phyloP scores from a whole-genome alignment of 768 basidiomycete genomes.

The Crucibulum laeve region DNA sequence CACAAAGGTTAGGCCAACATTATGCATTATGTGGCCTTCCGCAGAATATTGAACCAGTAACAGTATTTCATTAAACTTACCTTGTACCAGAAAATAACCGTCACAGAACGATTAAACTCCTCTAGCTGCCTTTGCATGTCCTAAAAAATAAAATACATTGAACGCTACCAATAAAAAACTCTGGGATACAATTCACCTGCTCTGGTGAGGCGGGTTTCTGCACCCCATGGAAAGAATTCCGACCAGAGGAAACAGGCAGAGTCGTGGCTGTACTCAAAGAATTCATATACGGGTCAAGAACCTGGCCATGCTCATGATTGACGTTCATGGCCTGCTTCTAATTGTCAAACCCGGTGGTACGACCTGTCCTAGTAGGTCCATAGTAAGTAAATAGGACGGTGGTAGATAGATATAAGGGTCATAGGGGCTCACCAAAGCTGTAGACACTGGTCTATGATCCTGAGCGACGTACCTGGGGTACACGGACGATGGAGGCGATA shows the following conservation, averaged over 20 bases:
- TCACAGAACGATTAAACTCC: slow-evolving; percentile 50
- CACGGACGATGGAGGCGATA: slow-evolving; percentile 15
- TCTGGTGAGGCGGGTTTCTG: slow-evolving; percentile 12
- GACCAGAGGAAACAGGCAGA: slow-evolving; percentile 9
- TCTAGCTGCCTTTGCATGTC: slow-evolving; percentile 37
- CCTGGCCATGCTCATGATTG: slow-evolving; percentile 1
- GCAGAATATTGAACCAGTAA: too few relatives aligned
- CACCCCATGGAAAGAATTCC: slow-evolving; percentile 11
- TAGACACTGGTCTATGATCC: slow-evolving; percentile 25
- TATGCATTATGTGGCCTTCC: background rate
- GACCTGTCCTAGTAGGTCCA: too few relatives aligned
- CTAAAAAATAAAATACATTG: slow-evolving; percentile 11
- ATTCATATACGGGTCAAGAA: slow-evolving; percentile 9
- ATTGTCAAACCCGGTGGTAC: background rate
- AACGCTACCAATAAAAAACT: background rate
- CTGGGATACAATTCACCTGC: slow-evolving; percentile 7
- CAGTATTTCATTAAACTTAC: too few relatives aligned
- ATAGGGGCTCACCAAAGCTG: slow-evolving; percentile 15
- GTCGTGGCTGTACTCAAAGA: slow-evolving; percentile 11
- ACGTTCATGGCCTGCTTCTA: background rate
- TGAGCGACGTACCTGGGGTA: slow-evolving; percentile 25
- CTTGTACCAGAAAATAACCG: slow-evolving; percentile 70
- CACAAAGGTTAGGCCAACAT: slow-evolving; percentile 1
- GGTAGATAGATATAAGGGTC: slow-evolving; percentile 14
- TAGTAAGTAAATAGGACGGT: too few relatives aligned